Evolutionary conservation across 192 early-diverging fungal genomes (phyloP).

Genomic region (Entomortierella beljakovae): DNA sequence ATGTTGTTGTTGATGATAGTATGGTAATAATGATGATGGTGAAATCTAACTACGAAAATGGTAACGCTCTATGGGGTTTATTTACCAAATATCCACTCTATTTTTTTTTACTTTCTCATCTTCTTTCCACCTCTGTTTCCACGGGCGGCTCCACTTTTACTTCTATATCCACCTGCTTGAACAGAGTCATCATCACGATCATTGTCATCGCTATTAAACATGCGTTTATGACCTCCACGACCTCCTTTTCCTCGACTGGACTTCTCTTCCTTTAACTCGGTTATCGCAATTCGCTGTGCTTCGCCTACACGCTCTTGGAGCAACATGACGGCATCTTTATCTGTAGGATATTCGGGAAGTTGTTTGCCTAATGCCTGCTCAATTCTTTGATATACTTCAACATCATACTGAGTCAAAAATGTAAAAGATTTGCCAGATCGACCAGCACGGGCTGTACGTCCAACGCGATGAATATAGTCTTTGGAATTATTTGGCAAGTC

Average conservation of each 20-base stretch:
- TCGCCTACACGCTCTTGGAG: conserved; percentile 95
- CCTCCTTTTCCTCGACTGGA: conserved; percentile 47
- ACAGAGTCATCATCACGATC: conserved; percentile 54
- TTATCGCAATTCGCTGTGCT: conserved; percentile 86
- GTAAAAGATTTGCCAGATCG: conserved; percentile 84
- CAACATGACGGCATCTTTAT: conserved; percentile 88
- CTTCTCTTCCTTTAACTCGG: conserved; percentile 88
- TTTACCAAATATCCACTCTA: no score
- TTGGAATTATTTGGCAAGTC: conserved; percentile 93
- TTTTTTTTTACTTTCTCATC: conserved; percentile 40
- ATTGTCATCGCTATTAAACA: conserved; percentile 45
- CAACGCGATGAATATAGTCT: conserved; percentile 91
- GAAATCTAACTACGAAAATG: no score
- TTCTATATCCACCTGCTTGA: conserved; percentile 42
- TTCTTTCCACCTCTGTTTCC: conserved; percentile 54
- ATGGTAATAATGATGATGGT: no score
- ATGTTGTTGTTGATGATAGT: no score
- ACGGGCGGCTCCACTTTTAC: conserved; percentile 49
- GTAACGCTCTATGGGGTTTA: no score
- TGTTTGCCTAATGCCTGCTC: conserved; percentile 92
- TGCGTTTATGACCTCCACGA: conserved; percentile 46
- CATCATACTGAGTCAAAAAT: conserved; percentile 92
- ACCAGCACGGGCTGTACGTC: conserved; percentile 87
- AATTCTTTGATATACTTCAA: conserved; percentile 94
- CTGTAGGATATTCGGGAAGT: conserved; percentile 82